phyloP scores from a whole-genome alignment of 2,329 filamentous ascomycete genomes.

The Graphilbum sp. region DNA sequence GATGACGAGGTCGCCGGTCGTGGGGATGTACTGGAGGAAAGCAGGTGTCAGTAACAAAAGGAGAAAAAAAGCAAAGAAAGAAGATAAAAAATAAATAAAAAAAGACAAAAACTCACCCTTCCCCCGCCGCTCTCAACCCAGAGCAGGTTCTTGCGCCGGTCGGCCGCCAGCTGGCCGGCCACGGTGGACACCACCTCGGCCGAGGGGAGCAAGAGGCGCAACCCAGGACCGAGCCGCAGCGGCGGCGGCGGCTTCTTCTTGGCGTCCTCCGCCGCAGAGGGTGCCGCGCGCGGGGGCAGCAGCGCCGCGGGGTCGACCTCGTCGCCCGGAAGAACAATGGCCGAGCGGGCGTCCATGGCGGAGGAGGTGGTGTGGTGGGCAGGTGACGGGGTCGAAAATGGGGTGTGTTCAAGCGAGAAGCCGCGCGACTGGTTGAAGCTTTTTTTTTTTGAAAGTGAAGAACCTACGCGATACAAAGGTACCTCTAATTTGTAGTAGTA shows the following conservation, averaged over 20 bases:
- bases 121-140: conserved; percentile 60
- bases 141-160: conserved; percentile 58
- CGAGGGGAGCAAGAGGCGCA: conserved; percentile 69
- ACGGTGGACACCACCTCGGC: conserved; percentile 53
- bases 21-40: conserved; percentile 53
- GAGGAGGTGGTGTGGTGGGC: background rate
- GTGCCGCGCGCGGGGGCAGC: conserved; percentile 5
- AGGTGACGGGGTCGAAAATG: no score
- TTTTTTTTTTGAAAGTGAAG: no score
- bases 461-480: no score
- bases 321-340: conserved; percentile 70
- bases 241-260: conserved; percentile 51
- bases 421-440: no score
- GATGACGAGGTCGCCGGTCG: conserved; percentile 72
- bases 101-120: conserved; percentile 32
- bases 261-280: conserved; percentile 38
- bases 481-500: no score
- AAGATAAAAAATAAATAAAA: background rate
- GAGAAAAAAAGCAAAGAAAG: background rate
- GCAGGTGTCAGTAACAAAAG: conserved; percentile 8
- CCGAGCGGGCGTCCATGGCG: background rate
- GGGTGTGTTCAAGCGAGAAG: no score
- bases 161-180: conserved; percentile 48
- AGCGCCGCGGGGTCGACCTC: conserved; percentile 31
- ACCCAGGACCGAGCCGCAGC: conserved; percentile 67